Percentiles rank a stretch among this genome's conserved stretches.
phyloP scores from a whole-genome alignment of 176 grass and related monocot genomes.

The Phragmites australis region DNA sequence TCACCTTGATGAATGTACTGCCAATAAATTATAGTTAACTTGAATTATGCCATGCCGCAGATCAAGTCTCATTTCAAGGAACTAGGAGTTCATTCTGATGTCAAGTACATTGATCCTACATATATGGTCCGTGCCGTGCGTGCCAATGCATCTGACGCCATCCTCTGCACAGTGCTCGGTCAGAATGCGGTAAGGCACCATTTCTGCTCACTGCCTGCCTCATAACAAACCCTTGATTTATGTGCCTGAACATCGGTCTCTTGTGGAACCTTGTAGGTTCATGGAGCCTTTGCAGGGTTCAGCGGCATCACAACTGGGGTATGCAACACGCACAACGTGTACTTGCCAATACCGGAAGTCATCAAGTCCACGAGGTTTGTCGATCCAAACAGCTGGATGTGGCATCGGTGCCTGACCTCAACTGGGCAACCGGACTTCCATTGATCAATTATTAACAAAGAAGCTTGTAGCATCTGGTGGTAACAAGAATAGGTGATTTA shows the following conservation, averaged over 20 bases:
- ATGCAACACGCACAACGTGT: conserved; percentile 88
- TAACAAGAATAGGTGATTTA: conserved; percentile 17
- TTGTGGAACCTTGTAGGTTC: conserved; percentile 53
- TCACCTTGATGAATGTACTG: not conserved
- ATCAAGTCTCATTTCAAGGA: conserved; percentile 90
- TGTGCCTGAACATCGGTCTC: not conserved
- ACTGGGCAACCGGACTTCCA: conserved; percentile 91
- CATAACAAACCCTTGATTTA: not conserved
- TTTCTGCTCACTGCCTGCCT: not conserved
- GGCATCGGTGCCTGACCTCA: conserved; percentile 92
- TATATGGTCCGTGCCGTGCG: conserved; percentile 92
- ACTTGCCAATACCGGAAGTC: conserved; percentile 81
- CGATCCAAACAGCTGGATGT: conserved; percentile 93
- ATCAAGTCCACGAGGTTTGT: conserved; percentile 63
- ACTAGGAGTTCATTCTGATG: conserved; percentile 72
- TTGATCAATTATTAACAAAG: conserved; percentile 27
- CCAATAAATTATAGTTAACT: conserved; percentile 10
- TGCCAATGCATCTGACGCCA: conserved; percentile 95
- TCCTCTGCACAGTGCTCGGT: conserved; percentile 95
- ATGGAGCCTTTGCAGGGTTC: conserved; percentile 91
- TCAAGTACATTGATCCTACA: conserved; percentile 96
- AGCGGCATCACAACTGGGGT: conserved; percentile 88
- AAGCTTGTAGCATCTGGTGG: conserved; percentile 20
- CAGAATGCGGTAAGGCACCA: conserved; percentile 77
- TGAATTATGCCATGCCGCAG: conserved; percentile 43